A percentile compares a stretch with the other conserved stretches of the same genome.
These are phyloP conservation scores for Penicillium simplicissimum DNA, from an alignment of 495 filamentous ascomycete species.

Conservation along the genomic window DNA sequence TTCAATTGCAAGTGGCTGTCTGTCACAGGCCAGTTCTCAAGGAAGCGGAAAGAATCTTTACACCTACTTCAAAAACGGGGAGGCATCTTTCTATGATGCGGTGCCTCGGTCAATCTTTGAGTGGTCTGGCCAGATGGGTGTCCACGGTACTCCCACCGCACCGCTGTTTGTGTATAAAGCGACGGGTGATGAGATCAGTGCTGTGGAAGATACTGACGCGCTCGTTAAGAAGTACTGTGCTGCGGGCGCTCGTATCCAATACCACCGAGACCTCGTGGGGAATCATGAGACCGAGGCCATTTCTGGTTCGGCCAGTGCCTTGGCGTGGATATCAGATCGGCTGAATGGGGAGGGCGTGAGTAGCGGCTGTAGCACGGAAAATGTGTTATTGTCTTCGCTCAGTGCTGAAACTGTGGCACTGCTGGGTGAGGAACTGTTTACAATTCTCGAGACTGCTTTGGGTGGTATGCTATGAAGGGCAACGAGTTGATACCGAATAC, in stretches of 20 bases:
- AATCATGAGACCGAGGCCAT: conserved; percentile 14
- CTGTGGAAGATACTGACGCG: conserved; percentile 43
- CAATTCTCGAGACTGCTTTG: conserved; percentile 10
- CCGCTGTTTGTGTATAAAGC: conserved; percentile 55
- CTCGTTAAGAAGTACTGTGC: conserved; percentile 42
- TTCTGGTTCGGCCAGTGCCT: conserved; percentile 11
- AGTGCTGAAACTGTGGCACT: conserved; percentile 4
- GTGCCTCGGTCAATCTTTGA: conserved; percentile 16
- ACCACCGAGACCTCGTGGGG: conserved; percentile 14
- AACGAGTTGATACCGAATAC: neutral
- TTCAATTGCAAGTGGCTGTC: conserved; percentile 5
- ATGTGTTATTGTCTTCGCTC: conserved; percentile 16
- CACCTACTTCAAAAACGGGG: conserved; percentile 16
- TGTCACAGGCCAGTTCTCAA: neutral
- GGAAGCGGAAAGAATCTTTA: conserved; percentile 13
- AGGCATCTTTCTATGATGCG: conserved; percentile 5
- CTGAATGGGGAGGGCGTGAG: conserved; percentile 14
- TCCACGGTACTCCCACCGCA: conserved; percentile 37
- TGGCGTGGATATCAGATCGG: conserved; percentile 12
- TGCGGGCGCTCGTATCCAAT: conserved; percentile 15
- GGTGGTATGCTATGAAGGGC: conserved; percentile 13
- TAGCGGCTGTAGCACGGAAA: conserved; percentile 12
- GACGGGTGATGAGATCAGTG: conserved; percentile 45
- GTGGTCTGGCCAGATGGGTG: conserved; percentile 22
- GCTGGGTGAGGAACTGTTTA: conserved; percentile 17